Conservation (phyloP, 78 protist species). For the Monocercomonoides exilis region DNA sequence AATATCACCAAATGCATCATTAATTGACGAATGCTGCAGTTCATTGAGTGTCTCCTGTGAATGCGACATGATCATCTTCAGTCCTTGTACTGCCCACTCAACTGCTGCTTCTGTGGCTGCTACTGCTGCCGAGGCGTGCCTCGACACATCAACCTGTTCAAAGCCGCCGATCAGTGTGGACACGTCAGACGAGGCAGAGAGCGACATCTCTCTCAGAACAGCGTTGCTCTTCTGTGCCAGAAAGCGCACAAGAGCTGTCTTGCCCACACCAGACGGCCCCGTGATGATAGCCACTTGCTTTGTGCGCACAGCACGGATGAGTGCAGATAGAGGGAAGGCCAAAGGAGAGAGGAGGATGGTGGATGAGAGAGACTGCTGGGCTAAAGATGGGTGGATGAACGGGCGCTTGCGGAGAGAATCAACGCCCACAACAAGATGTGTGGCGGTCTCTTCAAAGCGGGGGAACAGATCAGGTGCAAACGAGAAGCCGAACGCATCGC, state of each 20-base stretch:
- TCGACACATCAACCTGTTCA: conserved; percentile 62
- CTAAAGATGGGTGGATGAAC: neutral
- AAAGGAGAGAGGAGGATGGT: conserved; percentile 28
- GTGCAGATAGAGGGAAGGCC: conserved; percentile 62
- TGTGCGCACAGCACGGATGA: neutral
- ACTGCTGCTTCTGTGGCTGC: too few relatives aligned
- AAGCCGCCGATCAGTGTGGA: conserved; percentile 77
- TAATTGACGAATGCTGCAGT: too few relatives aligned
- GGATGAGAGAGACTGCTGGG: neutral
- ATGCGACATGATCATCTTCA: too few relatives aligned
- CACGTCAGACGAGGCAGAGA: conserved; percentile 72
- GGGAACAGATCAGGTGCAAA: neutral
- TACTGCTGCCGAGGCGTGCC: conserved; percentile 8
- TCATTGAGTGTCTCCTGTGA: too few relatives aligned
- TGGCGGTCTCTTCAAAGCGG: neutral
- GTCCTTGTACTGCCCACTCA: too few relatives aligned
- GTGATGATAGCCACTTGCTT: neutral
- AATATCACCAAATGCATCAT: too few relatives aligned
- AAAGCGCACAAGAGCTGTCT: conserved; percentile 60
- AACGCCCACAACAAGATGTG: neutral
- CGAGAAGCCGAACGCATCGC: neutral
- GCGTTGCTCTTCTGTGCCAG: conserved; percentile 46
- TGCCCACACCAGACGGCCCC: conserved; percentile 51
- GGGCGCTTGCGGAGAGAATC: neutral
- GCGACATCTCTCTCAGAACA: conserved; percentile 59